phyloP scores from a whole-genome alignment of 768 basidiomycete species.

The Hypholoma fasciculare region DNA sequence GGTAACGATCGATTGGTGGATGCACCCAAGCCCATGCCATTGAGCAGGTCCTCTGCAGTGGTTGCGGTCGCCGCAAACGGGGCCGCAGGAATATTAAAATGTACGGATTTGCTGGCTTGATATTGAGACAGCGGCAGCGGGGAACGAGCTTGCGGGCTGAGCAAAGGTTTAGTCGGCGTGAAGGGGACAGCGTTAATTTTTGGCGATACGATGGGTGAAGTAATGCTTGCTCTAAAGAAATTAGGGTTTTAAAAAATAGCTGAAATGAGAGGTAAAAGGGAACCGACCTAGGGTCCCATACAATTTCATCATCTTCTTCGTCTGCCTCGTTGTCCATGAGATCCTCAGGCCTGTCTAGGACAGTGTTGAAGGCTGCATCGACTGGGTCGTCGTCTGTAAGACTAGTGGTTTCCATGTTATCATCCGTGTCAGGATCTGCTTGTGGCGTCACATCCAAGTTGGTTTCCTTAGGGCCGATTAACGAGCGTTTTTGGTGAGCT shows the following conservation, averaged over 20 bases:
- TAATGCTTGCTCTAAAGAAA: slow-evolving; percentile 19
- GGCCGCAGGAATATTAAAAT: slow-evolving; percentile 9
- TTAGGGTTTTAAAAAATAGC: neutral
- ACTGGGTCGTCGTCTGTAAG: slow-evolving; percentile 85
- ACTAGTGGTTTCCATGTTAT: slow-evolving; percentile 66
- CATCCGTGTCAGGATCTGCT: slow-evolving; percentile 49
- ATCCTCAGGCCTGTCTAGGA: slow-evolving; percentile 39
- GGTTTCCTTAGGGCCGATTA: slow-evolving; percentile 26
- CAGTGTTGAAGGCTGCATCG: slow-evolving; percentile 57
- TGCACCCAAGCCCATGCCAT: slow-evolving; percentile 42
- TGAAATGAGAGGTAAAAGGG: neutral
- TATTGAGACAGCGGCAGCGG: slow-evolving; percentile 32
- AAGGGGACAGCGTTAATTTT: slow-evolving; percentile 31
- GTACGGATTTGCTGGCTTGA: slow-evolving; percentile 15
- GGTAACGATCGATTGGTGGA: slow-evolving; percentile 6
- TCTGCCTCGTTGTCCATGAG: slow-evolving; percentile 33
- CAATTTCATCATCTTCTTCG: slow-evolving; percentile 72
- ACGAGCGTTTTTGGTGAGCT: slow-evolving; percentile 20
- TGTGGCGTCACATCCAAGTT: slow-evolving; percentile 13
- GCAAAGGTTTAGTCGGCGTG: slow-evolving; percentile 31
- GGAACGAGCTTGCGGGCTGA: slow-evolving; percentile 28
- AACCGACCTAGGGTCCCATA: slow-evolving; percentile 67
- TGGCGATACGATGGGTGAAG: slow-evolving; percentile 36
- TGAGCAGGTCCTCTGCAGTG: slow-evolving; percentile 70
- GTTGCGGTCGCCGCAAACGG: slow-evolving; percentile 41